Evolutionary conservation across 495 filamentous ascomycete species (phyloP), one percentile per base, ranked within the genome.

Genomic region (Ascodesmis nigricans): DNA sequence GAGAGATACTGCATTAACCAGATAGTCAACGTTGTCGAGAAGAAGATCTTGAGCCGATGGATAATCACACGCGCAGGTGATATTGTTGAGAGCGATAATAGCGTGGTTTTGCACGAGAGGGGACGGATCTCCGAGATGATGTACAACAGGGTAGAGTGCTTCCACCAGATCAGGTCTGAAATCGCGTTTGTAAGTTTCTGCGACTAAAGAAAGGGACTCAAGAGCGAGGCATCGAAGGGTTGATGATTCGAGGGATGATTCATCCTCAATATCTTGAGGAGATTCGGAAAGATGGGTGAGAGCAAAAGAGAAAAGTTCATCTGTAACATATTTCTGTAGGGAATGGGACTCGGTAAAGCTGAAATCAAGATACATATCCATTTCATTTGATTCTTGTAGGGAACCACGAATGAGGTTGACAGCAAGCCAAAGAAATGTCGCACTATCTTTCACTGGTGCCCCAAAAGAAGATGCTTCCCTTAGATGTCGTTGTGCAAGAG

Each of bases 21-120:
- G 73, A 52, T 99, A 99, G 53, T 99, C 87, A 16, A 76, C 82
- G 42, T 99, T 99, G 20, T 80, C 73, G 29, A 93, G 65, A 29
- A 99, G 71, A 40, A 99, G 59, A 7, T 78, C 69, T 21, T 73
- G 73, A 6, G 82, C 70, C 44, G 63, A 71, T 0, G 46, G 24
- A 46, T 95, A 99, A 11, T 67, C 70, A 53, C 82, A 93, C 0
- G 75, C 59, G 5, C 53, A 48, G 5, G 87, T 73, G 19, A 93
- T 59, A 8, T 71, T 67, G 45, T 91, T 81, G 2, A 99, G 65
- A 29, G 75, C 78, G 3, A 69, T 67, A 44, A 93, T 79, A 13
- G 82, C 75, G 55, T 95, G 87, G 11, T 64, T 62, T 41, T 82
- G 73, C 3, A 95, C 62, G 4, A 59, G 64, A 0, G 64, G 53